Base-by-base conservation (phyloP, 1,284 basidiomycete genomes). In the Mycena citricolor region DNA sequence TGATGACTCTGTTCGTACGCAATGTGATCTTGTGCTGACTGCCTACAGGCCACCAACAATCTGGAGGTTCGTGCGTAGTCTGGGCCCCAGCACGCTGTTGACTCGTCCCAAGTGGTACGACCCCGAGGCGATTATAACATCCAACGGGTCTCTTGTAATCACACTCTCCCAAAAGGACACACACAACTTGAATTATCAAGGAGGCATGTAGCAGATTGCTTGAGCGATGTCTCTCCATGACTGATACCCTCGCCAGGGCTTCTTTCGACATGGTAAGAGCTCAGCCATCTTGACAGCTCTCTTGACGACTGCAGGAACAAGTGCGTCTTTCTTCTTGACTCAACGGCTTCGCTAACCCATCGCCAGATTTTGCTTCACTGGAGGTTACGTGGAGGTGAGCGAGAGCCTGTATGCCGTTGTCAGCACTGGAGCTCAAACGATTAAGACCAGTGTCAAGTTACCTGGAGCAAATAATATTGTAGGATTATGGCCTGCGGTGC, bases 51-150 rank as follows among this genome's bases (percentile, higher is more conserved):
- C 16, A 67, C 65, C 17, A 68, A 69, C 46, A 74, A 76, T 56
- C 53, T 74, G 48, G 73, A 77, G 28, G 36, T 38, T 23, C 21
- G 38, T 44, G 31, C 23, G 3, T 92, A 88, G 90, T 90, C 89
- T 65, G 77, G 83, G 57, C 90, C 90, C 13, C 65, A 71, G 58
- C n/a, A n/a, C n/a, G n/a, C n/a, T n/a, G 80, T 82, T 59, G 49
- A 76, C 54, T 24, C n/a, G n/a, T n/a, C n/a, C n/a, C 12, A 11
- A 41, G 71, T 75, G 73, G 73, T 76, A 89, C 65, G 85, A 90
- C 56, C 94, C 94, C 0, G 76, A 72, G 8, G 84, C 88, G 3
- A 70, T 94, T 43, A 90, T 80, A 0, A 99, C 95, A 1, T 66
- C 66, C 39, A 72, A 79, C 52, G 95, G 95, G 8, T 72, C 80